Conservation (phyloP, 2,329 filamentous ascomycete species). For the Trichoderma lentiforme region DNA sequence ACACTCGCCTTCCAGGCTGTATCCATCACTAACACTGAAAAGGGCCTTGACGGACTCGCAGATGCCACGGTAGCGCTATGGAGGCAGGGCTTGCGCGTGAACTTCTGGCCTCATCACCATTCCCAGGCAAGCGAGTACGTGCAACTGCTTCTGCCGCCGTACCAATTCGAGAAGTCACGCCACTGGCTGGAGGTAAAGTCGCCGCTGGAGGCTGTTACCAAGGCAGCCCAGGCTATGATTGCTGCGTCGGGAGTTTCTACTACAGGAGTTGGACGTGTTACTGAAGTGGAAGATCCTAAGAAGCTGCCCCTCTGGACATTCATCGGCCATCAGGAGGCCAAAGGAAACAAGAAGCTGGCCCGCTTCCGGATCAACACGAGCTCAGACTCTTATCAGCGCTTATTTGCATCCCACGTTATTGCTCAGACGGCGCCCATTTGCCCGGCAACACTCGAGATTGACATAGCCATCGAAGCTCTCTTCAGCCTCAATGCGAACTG, state of each 20-base stretch:
- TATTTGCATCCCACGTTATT: background rate
- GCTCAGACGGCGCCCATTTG: background rate
- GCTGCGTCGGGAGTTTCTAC: background rate
- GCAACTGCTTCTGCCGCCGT: background rate
- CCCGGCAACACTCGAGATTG: background rate
- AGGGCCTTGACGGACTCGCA: background rate
- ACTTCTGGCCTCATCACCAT: background rate
- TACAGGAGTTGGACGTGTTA: background rate
- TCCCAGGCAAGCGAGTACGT: background rate
- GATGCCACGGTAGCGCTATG: background rate
- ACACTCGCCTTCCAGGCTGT: background rate
- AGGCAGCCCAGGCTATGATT: background rate
- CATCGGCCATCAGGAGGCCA: background rate
- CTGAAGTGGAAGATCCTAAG: background rate
- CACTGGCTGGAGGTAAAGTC: background rate
- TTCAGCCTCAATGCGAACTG: background rate
- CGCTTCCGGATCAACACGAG: background rate
- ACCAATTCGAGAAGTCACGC: background rate
- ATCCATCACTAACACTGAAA: background rate
- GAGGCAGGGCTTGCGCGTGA: background rate
- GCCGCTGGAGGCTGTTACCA: background rate
- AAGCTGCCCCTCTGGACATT: background rate
- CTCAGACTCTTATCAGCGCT: background rate
- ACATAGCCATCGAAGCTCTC: background rate
- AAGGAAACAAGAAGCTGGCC: background rate